Base-by-base conservation (phyloP, 2,329 filamentous ascomycete genomes). In the Chaetomium sp. region DNA sequence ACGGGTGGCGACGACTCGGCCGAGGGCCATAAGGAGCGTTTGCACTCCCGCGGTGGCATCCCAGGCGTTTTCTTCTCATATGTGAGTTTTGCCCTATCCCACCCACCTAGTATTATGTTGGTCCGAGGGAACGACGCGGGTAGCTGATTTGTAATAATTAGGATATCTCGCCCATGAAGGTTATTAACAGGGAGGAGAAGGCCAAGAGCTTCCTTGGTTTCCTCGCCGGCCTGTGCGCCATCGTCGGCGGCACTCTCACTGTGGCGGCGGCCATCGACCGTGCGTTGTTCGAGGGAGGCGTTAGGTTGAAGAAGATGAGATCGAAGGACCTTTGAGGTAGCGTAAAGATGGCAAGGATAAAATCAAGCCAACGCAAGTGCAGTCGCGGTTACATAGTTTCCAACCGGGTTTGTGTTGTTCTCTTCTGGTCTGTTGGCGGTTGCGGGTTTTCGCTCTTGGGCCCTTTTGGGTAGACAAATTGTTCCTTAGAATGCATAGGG, bases 91-190 rank as follows among this genome's bases (percentile, higher is more conserved):
- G 1, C 36, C 11, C 36, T n/a, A 14, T n/a, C 35, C n/a, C 14
- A 38, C 33, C 12, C n/a, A 11, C 35, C 8, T 40, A 11, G 33
- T 34, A 6, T 42, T n/a, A 11, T 42, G 40, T 42, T n/a, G 7
- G 14, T 38, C 37, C 8, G 12, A 8, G 5, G 34, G 10, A 27
- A 27, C 27, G 34, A 37, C 38, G 34, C 5, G 8, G 19, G 10
- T 49, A 7, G 37, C 48, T 49, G 8, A 41, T 27, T 33, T 4
- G 27, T n/a, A 5, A 14, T 41, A 32, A 33, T 38, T 53, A 91
- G 88, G 94, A 99, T 66, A 99, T 99, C 71, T 97, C 92, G 2
- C 94, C 94, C 5, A 99, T 99, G 94, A 99, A 97, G 76, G 92
- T 99, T 59, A 88, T 99, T 74, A 99, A 99, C 77, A 87, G 91